Base-by-base conservation (phyloP, 495 filamentous ascomycete species). In the Endocarpon pusillum region DNA sequence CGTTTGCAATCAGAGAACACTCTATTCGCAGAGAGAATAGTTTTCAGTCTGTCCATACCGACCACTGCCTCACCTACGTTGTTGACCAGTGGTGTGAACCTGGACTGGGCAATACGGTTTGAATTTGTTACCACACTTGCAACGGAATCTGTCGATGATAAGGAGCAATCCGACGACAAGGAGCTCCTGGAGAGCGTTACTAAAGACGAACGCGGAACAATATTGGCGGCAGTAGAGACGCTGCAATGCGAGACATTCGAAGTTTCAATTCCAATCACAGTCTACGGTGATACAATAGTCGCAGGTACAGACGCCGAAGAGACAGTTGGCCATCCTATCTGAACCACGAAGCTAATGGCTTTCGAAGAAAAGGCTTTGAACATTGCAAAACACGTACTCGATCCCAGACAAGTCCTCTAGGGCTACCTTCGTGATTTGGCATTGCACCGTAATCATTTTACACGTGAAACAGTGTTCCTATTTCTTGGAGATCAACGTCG, bases 201-300 rank as follows among this genome's bases (percentile, higher is more conserved):
- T 65, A 72, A 79, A 46, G 81, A 92, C 49, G 81, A 93, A 38
- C 58, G 80, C 17, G 81, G 81, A 0, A 61, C 64, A 1, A 64
- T 81, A 1, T 46, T 82, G 23, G 76, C 76, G 3, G 76, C 81
- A 1, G 66, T 75, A 39, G 81, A 91, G 55, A 71, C 70, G 40
- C 45, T 94, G 36, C 62, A 69, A 12, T 85, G 81, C 42, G 85
- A 93, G 61, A 84, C 76, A 12, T 94, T 94, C 55, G 85, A 93
- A 49, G 76, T 94, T 29, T 68, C 70, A 1, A 79, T 93, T 31
- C 85, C 85, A 30, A 51, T 94, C 33, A 67, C 68, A 30, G 79
- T 94, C 0, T 94, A 86, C 51, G 85, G 85, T 5, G 75, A 81
- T 35, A 66, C 65, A 19, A 58, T 65, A 3, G 50, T 55, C 17